phyloP scores from a whole-genome alignment of 2,329 filamentous ascomycete species.

The Neonectria neomacrospora region DNA sequence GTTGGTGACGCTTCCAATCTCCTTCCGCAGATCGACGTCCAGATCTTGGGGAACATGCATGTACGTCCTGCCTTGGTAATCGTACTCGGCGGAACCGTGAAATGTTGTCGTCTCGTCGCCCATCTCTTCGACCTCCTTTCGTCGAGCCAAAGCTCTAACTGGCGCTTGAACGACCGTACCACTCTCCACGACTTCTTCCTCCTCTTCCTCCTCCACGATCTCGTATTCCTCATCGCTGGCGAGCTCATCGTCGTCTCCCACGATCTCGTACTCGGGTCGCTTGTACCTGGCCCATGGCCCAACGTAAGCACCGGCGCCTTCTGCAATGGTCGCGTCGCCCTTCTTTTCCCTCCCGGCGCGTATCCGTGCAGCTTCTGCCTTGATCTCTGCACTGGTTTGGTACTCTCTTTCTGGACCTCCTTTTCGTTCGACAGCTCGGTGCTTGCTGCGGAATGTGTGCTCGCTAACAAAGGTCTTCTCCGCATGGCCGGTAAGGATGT shows the following conservation, averaged over 20 bases:
- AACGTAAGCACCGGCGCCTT: conserved; percentile 88
- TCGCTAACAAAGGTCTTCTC: conserved; percentile 92
- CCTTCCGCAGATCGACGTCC: conserved; percentile 85
- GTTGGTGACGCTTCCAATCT: conserved; percentile 82
- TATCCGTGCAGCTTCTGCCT: conserved; percentile 75
- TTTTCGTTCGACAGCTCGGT: conserved; percentile 81
- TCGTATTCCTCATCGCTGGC: conserved; percentile 84
- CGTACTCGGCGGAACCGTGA: conserved; percentile 83
- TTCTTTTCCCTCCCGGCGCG: conserved; percentile 84
- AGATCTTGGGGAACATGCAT: conserved; percentile 97
- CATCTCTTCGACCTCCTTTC: conserved; percentile 68
- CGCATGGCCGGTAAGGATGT: conserved; percentile 85
- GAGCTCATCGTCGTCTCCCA: conserved; percentile 78
- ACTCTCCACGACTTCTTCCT: conserved; percentile 74
- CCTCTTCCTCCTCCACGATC: conserved; percentile 79
- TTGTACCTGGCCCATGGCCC: conserved; percentile 94
- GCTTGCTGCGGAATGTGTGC: conserved; percentile 87
- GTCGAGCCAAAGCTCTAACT: conserved; percentile 61
- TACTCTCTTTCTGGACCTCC: conserved; percentile 68
- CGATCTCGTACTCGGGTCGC: conserved; percentile 77
- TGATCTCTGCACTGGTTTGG: conserved; percentile 66
- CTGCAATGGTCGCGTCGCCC: conserved; percentile 83
- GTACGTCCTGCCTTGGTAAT: conserved; percentile 95
- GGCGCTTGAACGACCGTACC: conserved; percentile 70
- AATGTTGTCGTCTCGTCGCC: conserved; percentile 87